Percentiles rank a stretch among this genome's conserved stretches.
phyloP scores from a whole-genome alignment of 257 asterid species.

The Salvia rosmarinus region DNA sequence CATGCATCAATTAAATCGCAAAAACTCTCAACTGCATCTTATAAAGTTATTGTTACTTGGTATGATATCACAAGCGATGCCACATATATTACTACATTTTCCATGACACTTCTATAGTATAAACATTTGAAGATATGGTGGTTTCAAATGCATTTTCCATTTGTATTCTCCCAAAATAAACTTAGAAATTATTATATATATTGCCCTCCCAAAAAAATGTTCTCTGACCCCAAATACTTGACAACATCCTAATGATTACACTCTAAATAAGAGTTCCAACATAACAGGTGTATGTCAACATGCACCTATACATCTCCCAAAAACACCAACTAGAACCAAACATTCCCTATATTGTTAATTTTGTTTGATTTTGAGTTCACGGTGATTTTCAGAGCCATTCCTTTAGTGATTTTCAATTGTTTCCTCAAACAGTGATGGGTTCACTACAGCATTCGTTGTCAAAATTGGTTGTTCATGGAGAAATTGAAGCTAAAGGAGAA shows the following conservation, averaged over 20 bases:
- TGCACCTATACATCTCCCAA: too few species aligned
- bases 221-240: too few species aligned
- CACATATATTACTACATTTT: not conserved
- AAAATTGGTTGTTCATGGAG: constrained; percentile 66
- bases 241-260: constrained; percentile 15
- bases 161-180: not conserved
- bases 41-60: constrained; percentile 14
- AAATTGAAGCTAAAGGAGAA: constrained; percentile 77
- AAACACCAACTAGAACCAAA: not conserved
- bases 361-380: not conserved
- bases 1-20: not conserved
- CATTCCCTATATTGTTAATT: not conserved
- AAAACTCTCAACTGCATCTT: not conserved
- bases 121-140: not conserved
- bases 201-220: too few species aligned
- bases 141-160: constrained; percentile 19
- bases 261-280: not conserved
- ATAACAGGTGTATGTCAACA: not conserved
- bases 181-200: not conserved
- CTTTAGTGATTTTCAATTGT: constrained; percentile 12
- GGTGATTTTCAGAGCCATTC: constrained; percentile 6
- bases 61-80: constrained; percentile 23
- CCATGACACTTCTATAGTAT: not conserved
- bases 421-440: constrained; percentile 75
- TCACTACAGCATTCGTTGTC: constrained; percentile 73